Evolutionary conservation across 2,329 filamentous ascomycete genomes (phyloP).

Genomic region (Curvularia eragrostidis): DNA sequence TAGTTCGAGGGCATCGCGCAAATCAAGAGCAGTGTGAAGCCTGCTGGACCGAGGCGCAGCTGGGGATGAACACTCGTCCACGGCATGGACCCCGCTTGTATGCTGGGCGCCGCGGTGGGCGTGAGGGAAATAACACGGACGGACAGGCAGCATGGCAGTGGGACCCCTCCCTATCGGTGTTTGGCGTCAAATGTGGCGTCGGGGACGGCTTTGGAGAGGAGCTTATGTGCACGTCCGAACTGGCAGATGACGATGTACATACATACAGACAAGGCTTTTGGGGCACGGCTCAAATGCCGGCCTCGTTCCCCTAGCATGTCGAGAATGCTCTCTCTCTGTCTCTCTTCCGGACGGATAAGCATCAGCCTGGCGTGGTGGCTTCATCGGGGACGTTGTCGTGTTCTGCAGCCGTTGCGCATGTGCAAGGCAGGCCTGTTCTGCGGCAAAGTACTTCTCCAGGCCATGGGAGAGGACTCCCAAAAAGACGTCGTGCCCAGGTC

Average conservation of each 20-base stretch:
- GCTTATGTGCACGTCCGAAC: constrained; percentile 38
- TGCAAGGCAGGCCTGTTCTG: neutral
- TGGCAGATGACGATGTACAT: constrained; percentile 42
- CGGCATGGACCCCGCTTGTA: constrained; percentile 37
- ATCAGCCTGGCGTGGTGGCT: neutral
- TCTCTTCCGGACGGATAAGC: neutral
- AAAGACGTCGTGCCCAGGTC: constrained; percentile 2
- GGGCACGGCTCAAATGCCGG: neutral
- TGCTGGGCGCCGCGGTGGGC: constrained; percentile 12
- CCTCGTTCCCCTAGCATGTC: constrained; percentile 3
- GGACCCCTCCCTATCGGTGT: constrained; percentile 4
- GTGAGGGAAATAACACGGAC: constrained; percentile 18
- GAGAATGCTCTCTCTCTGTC: neutral
- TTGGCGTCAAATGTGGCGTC: constrained; percentile 30
- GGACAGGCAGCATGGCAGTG: constrained; percentile 27
- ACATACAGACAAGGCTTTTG: too few relatives aligned
- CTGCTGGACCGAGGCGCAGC: constrained; percentile 12
- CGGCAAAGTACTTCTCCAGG: neutral
- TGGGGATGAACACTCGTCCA: constrained; percentile 28
- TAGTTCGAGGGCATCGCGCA: neutral
- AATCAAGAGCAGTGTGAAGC: neutral
- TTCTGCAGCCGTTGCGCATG: neutral
- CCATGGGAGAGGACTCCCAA: neutral
- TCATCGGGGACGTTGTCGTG: neutral
- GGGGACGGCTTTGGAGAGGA: constrained; percentile 37